These are phyloP conservation scores for Fusarium sororula DNA, from an alignment of 2,329 filamentous ascomycete genomes.

Conservation along the genomic window DNA sequence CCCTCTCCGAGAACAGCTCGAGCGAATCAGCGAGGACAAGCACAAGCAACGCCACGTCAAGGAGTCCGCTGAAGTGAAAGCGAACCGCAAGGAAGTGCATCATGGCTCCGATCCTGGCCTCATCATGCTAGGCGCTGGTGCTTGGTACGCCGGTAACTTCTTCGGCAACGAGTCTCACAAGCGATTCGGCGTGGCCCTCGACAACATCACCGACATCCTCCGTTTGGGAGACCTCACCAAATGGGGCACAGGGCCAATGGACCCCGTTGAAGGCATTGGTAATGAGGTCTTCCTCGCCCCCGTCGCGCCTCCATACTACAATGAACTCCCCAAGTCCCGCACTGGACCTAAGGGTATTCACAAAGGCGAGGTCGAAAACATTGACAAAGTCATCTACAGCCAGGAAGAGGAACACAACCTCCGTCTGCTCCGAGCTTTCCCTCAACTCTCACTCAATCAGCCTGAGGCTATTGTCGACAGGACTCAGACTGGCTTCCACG, in stretches of 20 bases:
- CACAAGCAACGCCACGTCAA: conserved; percentile 1
- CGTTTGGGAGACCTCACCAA: conserved; percentile 28
- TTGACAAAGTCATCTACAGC: conserved; percentile 29
- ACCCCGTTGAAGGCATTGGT: conserved; percentile 39
- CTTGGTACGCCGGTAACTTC: conserved; percentile 36
- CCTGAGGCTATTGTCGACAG: conserved; percentile 37
- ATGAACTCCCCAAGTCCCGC: conserved; percentile 15
- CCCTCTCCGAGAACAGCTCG: conserved; percentile 34
- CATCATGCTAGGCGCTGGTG: conserved; percentile 40
- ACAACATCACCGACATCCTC: conserved; percentile 38
- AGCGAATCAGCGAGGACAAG: conserved; percentile 34
- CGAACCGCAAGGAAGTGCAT: not conserved
- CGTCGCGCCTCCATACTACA: conserved; percentile 37
- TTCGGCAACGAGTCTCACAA: conserved; percentile 12
- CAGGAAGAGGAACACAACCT: conserved; percentile 26
- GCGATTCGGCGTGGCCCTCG: conserved; percentile 30
- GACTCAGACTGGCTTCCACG: conserved; percentile 44
- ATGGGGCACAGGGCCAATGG: conserved; percentile 36
- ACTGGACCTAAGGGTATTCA: conserved; percentile 34
- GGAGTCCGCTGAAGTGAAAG: not conserved
- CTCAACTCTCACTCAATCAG: conserved; percentile 30
- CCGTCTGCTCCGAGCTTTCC: conserved; percentile 32
- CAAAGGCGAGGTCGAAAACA: conserved; percentile 38
- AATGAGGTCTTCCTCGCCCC: conserved; percentile 45
- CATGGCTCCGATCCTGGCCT: conserved; percentile 33